Conservation (phyloP, 495 filamentous ascomycete genomes). For the Aspergillus bridgeri region DNA sequence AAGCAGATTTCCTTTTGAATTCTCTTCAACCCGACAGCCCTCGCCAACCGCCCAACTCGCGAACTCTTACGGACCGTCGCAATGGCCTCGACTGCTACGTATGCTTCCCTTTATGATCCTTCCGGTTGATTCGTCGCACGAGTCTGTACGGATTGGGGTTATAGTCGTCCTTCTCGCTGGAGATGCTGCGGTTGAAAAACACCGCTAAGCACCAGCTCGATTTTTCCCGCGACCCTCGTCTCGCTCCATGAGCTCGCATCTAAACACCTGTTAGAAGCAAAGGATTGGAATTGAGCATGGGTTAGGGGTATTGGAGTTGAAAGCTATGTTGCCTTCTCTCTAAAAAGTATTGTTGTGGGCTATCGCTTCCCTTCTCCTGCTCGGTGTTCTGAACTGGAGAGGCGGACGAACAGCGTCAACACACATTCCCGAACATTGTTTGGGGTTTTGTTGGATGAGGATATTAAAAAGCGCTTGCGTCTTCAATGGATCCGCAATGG, state of each 20-base stretch:
- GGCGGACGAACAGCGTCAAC: slow-evolving; percentile 39
- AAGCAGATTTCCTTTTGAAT: slow-evolving; percentile 20
- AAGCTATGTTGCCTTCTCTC: slow-evolving; percentile 64
- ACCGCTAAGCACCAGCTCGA: slow-evolving; percentile 73
- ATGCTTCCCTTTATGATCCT: slow-evolving; percentile 47
- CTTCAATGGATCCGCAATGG: slow-evolving; percentile 17
- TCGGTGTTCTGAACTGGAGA: slow-evolving; percentile 14
- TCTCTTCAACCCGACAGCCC: slow-evolving; percentile 36
- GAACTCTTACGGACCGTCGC: slow-evolving; percentile 41
- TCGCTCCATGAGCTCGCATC: slow-evolving; percentile 28
- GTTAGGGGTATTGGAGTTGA: slow-evolving; percentile 77
- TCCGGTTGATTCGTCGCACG: slow-evolving; percentile 41
- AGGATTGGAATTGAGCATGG: slow-evolving; percentile 46
- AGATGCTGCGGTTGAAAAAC: slow-evolving; percentile 42
- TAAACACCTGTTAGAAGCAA: slow-evolving; percentile 34
- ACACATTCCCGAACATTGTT: slow-evolving; percentile 60
- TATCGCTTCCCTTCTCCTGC: slow-evolving; percentile 26
- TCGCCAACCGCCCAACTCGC: slow-evolving; percentile 42
- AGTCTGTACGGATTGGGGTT: slow-evolving; percentile 54
- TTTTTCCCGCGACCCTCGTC: slow-evolving; percentile 61
- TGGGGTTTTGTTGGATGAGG: slow-evolving; percentile 81
- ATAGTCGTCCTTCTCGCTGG: slow-evolving; percentile 80
- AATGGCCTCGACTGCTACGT: slow-evolving; percentile 58
- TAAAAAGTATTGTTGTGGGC: slow-evolving; percentile 74
- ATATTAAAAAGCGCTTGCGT: slow-evolving; percentile 11